A percentile compares a stretch with the other conserved stretches of the same genome.
phyloP scores from a whole-genome alignment of 495 filamentous ascomycete species.

The Aspergillus ostianus region DNA sequence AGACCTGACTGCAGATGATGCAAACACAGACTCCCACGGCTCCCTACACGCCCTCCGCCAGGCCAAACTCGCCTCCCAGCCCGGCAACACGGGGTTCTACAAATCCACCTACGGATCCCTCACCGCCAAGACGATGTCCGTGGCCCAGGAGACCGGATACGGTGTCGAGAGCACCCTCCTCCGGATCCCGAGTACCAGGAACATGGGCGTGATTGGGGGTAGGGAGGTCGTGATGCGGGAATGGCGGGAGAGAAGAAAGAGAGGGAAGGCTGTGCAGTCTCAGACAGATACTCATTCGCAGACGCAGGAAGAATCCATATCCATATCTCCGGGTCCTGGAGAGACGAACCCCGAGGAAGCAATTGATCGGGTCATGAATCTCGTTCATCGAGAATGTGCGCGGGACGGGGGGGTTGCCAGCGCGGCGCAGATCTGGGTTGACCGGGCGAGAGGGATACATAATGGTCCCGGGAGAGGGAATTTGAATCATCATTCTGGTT shows the following conservation, averaged over 20 bases:
- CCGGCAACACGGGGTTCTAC: constrained; percentile 24
- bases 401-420: constrained; percentile 37
- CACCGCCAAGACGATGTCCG: constrained; percentile 62
- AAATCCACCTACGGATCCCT: constrained; percentile 71
- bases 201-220: constrained; percentile 73
- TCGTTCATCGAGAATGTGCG: constrained; percentile 42
- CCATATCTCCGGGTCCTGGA: background rate
- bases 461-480: constrained; percentile 18
- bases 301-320: background rate
- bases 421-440: constrained; percentile 45
- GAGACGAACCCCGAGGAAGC: no score
- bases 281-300: background rate
- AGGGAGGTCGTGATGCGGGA: constrained; percentile 17
- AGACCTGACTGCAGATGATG: background rate
- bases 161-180: constrained; percentile 75
- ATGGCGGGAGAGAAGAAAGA: constrained; percentile 13
- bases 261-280: background rate
- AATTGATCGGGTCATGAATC: constrained; percentile 21
- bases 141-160: constrained; percentile 72
- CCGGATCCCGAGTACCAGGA: constrained; percentile 86
- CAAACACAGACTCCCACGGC: constrained; percentile 20
- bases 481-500: background rate
- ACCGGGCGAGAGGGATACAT: constrained; percentile 40
- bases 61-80: constrained; percentile 35
- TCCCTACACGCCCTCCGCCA: constrained; percentile 44